Base-by-base conservation (phyloP, 176 grass and related monocot species). In the Paspalum notatum region DNA sequence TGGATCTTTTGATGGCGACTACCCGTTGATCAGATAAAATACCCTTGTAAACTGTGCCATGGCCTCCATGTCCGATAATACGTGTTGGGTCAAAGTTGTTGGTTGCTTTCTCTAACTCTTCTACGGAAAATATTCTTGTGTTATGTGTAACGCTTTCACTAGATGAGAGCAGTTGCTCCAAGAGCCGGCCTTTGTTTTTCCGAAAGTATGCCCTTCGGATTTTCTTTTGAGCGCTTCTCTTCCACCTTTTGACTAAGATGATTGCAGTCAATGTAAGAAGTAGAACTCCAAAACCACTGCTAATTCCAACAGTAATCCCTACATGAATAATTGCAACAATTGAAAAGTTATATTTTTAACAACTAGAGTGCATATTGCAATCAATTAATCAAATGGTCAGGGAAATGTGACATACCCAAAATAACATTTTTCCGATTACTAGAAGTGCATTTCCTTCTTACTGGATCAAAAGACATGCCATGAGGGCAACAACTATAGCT, bases 31-130 rank as follows among this genome's bases (percentile, higher is more conserved):
- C 83, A 1, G 61, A 65, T 38, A 92, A 38, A 42, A 85, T 82
- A 59, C 89, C 81, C 53, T 82, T 91, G 60, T 87, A 91, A 50
- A 91, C 86, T 9, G 86, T 89, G 22, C 90, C 90, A 10, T 89
- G 82, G 11, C 86, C 90, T 56, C 90, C 90, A 3, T 82, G 74
- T 14, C 90, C 90, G 8, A 86, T 52, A 7, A 92, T 66, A 14
- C 68, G 67, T 15, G 50, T 57, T 22, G 56, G 11, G 45, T 84
- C 80, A n/a, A 89, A 92, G 18, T 80, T 83, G 49, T 80, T 80
- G 24, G 90, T 92, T 37, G 90, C 91, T 25, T 67, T 81, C 57
- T 93, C 87, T 61, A 89, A 64, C 62, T 93, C 87, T 51, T 81
- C 84, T 38, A 77, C 55, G 3, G 68, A 83, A 80, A 93, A 93